Conservation (phyloP, 1,139 yeast genomes). For the Yamadazyma atmosphaerica region DNA sequence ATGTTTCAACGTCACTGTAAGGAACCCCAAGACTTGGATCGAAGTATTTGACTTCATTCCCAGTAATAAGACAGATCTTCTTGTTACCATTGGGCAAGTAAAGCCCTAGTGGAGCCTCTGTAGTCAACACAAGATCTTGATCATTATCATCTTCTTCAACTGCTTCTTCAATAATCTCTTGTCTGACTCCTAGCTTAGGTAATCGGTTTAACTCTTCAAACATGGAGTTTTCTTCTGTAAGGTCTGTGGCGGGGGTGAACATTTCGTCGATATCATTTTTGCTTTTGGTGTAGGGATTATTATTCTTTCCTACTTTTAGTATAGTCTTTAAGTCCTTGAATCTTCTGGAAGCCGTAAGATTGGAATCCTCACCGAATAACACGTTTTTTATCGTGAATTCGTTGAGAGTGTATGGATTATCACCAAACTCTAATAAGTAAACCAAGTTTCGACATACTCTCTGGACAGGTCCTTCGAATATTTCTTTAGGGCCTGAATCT, state of each 20-base stretch:
- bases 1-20: constrained; percentile 79
- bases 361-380: constrained; percentile 62
- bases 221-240: constrained; percentile 38
- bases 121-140: constrained; percentile 49
- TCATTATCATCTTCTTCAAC: constrained; percentile 42
- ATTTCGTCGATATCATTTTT: constrained; percentile 39
- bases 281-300: constrained; percentile 41
- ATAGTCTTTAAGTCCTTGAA: constrained; percentile 57
- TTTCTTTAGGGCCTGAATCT: constrained; percentile 16
- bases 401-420: constrained; percentile 16
- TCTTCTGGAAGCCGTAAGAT: constrained; percentile 51
- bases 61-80: constrained; percentile 74
- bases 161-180: constrained; percentile 46
- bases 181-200: constrained; percentile 66
- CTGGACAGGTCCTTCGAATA: constrained; percentile 67
- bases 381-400: constrained; percentile 34
- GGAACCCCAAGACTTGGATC: constrained; percentile 89
- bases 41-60: constrained; percentile 76
- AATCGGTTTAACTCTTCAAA: constrained; percentile 55
- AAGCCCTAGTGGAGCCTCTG: constrained; percentile 75
- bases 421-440: constrained; percentile 48
- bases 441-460: constrained; percentile 53
- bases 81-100: constrained; percentile 70
- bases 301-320: constrained; percentile 45
- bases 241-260: constrained; percentile 33